Evolutionary conservation across 305 asterid species (phyloP).

Genomic region (Nicotiana rustica): DNA sequence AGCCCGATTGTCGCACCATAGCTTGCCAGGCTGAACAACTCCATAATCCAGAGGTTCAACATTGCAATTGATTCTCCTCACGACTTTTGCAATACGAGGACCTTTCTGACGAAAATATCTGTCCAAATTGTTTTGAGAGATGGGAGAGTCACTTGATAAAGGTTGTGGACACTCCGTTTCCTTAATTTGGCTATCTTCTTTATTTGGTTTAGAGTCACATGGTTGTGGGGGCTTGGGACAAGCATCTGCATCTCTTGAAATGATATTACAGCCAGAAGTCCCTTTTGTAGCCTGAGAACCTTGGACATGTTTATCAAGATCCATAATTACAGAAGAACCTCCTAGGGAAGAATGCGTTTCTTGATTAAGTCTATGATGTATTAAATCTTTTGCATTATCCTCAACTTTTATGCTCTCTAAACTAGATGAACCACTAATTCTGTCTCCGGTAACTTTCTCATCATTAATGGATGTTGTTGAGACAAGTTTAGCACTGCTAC

Average conservation of each 20-base stretch:
- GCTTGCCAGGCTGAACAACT: slow-evolving; percentile 62
- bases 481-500: slow-evolving; percentile 44
- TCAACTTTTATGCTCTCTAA: slow-evolving; percentile 52
- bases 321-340: slow-evolving; percentile 25
- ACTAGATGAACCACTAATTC: slow-evolving; percentile 42
- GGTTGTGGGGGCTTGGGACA: slow-evolving; percentile 43
- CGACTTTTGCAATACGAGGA: slow-evolving; percentile 97
- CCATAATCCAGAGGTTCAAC: slow-evolving; percentile 83
- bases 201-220: slow-evolving; percentile 46
- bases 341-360: slow-evolving; percentile 32
- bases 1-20: slow-evolving; percentile 93
- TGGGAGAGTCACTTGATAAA: slow-evolving; percentile 49
- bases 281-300: slow-evolving; percentile 35
- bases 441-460: slow-evolving; percentile 39
- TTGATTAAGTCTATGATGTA: slow-evolving; percentile 31
- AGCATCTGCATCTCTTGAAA: slow-evolving; percentile 1
- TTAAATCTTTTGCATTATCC: slow-evolving; percentile 45
- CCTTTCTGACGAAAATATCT: slow-evolving; percentile 85
- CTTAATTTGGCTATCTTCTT: slow-evolving; percentile 55
- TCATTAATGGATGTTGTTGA: slow-evolving; percentile 38
- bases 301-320: slow-evolving; percentile 36
- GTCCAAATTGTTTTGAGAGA: slow-evolving; percentile 65
- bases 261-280: slow-evolving; percentile 33
- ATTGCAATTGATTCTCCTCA: slow-evolving; percentile 87
- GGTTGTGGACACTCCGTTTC: slow-evolving; percentile 53